Percentiles rank a stretch among this genome's conserved stretches.
phyloP scores from a whole-genome alignment of 306 rosid genomes.

The Mimosa bimucronata region DNA sequence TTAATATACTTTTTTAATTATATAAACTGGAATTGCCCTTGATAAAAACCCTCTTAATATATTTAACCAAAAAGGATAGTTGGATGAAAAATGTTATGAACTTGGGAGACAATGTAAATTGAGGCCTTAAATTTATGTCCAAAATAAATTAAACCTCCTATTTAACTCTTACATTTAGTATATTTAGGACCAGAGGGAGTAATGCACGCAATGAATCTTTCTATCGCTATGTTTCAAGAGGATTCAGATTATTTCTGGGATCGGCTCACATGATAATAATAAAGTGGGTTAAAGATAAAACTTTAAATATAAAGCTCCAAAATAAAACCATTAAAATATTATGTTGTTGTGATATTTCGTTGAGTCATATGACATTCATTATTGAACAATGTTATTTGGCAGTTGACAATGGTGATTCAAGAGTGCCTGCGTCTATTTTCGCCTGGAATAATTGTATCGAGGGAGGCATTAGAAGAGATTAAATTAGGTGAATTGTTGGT shows the following conservation, averaged over 20 bases:
- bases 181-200: no score
- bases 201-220: neutral
- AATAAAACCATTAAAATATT: no score
- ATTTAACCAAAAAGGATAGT: no score
- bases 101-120: no score
- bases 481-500: conserved; percentile 36
- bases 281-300: neutral
- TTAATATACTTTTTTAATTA: no score
- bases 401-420: conserved; percentile 53
- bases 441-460: conserved; percentile 22
- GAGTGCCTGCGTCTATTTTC: conserved; percentile 47
- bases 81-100: no score
- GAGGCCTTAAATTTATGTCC: no score
- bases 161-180: no score
- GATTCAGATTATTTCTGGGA: neutral
- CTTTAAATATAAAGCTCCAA: no score
- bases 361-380: neutral
- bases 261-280: neutral
- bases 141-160: no score
- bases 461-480: conserved; percentile 38
- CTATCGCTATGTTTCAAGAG: neutral
- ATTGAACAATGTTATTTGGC: neutral
- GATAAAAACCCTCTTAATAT: no score
- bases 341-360: neutral
- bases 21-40: no score